phyloP scores from a whole-genome alignment of 805 yeast genomes.

The Starmerella riodocensis region DNA sequence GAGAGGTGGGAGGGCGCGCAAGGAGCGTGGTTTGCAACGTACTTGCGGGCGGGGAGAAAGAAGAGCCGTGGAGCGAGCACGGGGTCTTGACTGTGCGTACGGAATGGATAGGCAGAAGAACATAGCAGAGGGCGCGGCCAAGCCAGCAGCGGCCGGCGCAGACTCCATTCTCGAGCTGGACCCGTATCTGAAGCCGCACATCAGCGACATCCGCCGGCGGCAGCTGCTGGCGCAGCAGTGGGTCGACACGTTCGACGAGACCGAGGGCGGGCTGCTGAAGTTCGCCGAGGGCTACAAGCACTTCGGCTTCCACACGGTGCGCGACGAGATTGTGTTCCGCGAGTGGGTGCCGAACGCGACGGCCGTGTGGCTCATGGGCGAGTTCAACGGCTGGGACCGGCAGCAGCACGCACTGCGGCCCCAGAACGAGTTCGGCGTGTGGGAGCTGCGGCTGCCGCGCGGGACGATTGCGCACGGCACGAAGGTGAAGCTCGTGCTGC shows the following conservation, averaged over 20 bases:
- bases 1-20: too few species aligned
- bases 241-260: constrained; percentile 39
- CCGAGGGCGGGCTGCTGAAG: constrained; percentile 51
- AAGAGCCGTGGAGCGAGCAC: too few species aligned
- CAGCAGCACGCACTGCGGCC: constrained; percentile 40
- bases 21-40: too few species aligned
- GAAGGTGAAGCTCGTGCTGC: constrained; percentile 50
- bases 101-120: too few species aligned
- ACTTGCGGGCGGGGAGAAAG: too few species aligned
- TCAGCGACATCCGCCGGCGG: constrained; percentile 54
- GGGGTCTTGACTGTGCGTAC: too few species aligned
- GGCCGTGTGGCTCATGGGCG: constrained; percentile 72
- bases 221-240: constrained; percentile 53
- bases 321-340: constrained; percentile 45
- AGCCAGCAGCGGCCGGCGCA: too few species aligned
- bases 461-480: constrained; percentile 69
- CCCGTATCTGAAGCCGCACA: constrained; percentile 75
- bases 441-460: constrained; percentile 49
- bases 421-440: constrained; percentile 55
- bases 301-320: constrained; percentile 61
- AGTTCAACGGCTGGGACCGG: constrained; percentile 75
- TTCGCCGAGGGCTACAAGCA: constrained; percentile 65
- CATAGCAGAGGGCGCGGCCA: too few species aligned
- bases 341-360: constrained; percentile 90
- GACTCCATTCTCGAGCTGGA: constrained; percentile 48